Conservation (phyloP, 179 eudicot species). For the Vitellaria paradoxa region DNA sequence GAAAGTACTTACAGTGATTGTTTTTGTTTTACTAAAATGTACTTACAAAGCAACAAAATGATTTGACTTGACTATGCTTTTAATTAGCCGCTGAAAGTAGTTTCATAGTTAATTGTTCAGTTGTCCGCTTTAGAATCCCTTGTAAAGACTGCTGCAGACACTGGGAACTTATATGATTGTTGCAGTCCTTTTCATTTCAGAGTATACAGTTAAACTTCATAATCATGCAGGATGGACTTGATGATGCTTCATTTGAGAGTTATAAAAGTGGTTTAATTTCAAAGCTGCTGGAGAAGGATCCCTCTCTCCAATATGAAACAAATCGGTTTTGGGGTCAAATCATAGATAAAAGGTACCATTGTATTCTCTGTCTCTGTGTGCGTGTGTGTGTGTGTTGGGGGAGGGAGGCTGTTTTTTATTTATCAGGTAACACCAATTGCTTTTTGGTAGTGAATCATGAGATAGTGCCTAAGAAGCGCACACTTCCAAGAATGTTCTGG, state of each 20-base stretch:
- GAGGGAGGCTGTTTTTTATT: background rate
- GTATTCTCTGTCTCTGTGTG: background rate
- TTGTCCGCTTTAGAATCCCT: background rate
- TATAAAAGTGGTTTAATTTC: constrained; percentile 72
- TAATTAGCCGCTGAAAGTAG: background rate
- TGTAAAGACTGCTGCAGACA: background rate
- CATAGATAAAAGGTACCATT: constrained; percentile 66
- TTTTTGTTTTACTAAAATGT: too few relatives aligned
- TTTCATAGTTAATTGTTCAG: background rate
- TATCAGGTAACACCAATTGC: background rate
- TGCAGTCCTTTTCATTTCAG: background rate
- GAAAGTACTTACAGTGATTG: too few relatives aligned
- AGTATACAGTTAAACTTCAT: background rate
- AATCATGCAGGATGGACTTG: constrained; percentile 62
- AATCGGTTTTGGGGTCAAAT: constrained; percentile 84
- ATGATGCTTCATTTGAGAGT: constrained; percentile 70
- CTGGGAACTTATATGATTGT: background rate
- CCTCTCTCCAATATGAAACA: constrained; percentile 83
- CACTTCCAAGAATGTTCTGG: too few relatives aligned
- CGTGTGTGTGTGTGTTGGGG: background rate
- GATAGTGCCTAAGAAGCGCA: background rate
- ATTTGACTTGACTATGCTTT: background rate
- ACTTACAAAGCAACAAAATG: too few relatives aligned
- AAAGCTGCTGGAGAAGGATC: constrained; percentile 81
- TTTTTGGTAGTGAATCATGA: background rate